phyloP scores from a whole-genome alignment of 23 red algal genomes.

The Cyanidium caldarium region DNA sequence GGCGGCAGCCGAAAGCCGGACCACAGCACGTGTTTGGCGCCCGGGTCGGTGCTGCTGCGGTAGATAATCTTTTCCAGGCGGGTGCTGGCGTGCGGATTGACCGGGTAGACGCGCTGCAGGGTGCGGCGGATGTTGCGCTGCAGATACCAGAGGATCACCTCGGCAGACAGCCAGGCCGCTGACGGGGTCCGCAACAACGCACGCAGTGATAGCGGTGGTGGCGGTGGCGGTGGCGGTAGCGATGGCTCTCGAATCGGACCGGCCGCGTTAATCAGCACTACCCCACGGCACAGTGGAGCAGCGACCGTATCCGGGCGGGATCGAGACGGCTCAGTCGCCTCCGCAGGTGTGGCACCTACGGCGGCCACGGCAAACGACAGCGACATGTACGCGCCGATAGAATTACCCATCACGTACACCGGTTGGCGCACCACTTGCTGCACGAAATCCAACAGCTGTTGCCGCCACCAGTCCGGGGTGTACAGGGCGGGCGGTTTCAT shows the following conservation, averaged over 20 bases:
- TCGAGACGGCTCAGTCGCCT: no score
- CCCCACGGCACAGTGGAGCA: background rate
- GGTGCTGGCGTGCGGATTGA: slow-evolving; percentile 20
- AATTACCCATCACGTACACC: slow-evolving; percentile 68
- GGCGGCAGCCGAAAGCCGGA: slow-evolving; percentile 38
- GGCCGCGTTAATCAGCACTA: slow-evolving; percentile 1
- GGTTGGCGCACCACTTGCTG: slow-evolving; percentile 41
- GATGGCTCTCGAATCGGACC: slow-evolving; percentile 7
- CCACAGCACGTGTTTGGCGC: slow-evolving; percentile 39
- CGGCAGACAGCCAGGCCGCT: slow-evolving; percentile 9
- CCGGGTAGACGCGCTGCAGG: slow-evolving; percentile 42
- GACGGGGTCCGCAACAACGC: background rate
- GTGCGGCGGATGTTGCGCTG: slow-evolving; percentile 31
- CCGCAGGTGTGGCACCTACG: slow-evolving; percentile 24
- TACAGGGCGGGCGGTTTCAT: slow-evolving; percentile 63
- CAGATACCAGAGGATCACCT: slow-evolving; percentile 26
- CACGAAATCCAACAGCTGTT: slow-evolving; percentile 50
- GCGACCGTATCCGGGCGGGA: background rate
- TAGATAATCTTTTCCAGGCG: slow-evolving; percentile 29
- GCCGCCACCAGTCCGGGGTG: slow-evolving; percentile 60
- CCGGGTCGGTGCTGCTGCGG: slow-evolving; percentile 34
- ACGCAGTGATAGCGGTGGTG: background rate
- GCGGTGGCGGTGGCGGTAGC: no score
- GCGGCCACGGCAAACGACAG: slow-evolving; percentile 32
- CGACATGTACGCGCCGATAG: slow-evolving; percentile 65